Base-by-base conservation (phyloP, 1,284 basidiomycete genomes). In the Trichosporon sp. region DNA sequence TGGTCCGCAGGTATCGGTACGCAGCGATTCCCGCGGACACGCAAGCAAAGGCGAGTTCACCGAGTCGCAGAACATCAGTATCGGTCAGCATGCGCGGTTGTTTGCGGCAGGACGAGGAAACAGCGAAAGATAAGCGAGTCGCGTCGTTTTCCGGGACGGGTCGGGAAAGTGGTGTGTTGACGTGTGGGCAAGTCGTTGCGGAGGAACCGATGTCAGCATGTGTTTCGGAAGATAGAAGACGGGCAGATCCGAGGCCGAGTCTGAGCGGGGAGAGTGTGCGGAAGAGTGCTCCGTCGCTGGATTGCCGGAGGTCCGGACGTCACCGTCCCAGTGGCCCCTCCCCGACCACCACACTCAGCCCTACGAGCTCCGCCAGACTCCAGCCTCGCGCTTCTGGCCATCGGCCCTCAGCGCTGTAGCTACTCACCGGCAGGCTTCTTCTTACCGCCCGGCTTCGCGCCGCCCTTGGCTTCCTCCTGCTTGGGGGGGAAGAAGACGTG, bases 401-500 rank as follows among this genome's bases (percentile, higher is more conserved):
- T 26, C 26, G 26, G 26, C 26, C 26, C 26, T 26, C 35, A 4
- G 35, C 35, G 6, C 35, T 10, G 6, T 7, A 37, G 19, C 1
- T 12, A 69, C 72, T 40, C 66, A 72, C 72, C 66, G 2, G 35
- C n/a, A 4, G 68, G 65, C 68, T 72, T 69, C 46, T 71, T 59
- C 68, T 71, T 70, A 5, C 59, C 59, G 35, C 59, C 59, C 4
- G 68, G 63, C 71, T 73, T 71, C 35, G 19, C 26, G 32, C 59
- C 64, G 40, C 35, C 43, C 65, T 69, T 16, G 11, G 19, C 31
- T 21, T 64, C 70, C 8, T 31, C 31, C 14, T 43, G 38, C 66
- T 71, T 71, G 12, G 70, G 72, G 1, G 80, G 84, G 46, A 92
- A 86, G 81, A 92, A 94, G 0, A 93, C 92, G 83, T 93, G 92